Base-by-base conservation (phyloP, 2,329 filamentous ascomycete species). In the Orbilia oligospora region DNA sequence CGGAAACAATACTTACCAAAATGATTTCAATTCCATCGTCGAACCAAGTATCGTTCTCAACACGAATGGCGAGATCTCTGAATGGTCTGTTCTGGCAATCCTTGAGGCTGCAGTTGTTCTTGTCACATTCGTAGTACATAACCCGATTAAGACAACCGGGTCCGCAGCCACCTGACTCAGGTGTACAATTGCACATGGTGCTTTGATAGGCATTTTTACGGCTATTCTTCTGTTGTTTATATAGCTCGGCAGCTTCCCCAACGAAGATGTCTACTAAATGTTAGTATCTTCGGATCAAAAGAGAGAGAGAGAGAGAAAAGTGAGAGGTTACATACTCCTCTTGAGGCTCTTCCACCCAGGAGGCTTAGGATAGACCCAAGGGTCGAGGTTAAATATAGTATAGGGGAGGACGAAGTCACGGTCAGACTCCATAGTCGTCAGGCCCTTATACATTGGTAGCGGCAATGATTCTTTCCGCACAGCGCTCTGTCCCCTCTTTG, bases 121-220 rank as follows among this genome's bases (percentile, higher is more conserved):
- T 89, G 84, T 98, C 93, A 84, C 96, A 99, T 85, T 99, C 96
- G 84, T 97, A 98, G 71, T 97, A 90, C 94, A 98, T 98, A 84
- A 94, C 94, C 80, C 94, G 89, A 84, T 99, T 99, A 83, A 97
- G 92, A 85, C 96, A 99, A 82, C 92, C 89, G 80, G 97, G 93
- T 80, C 90, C 92, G 82, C 96, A 98, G 33, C 73, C 73, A 41
- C 93, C 94, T 68, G 91, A 90, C 67, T 94, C 92, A 5, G 89
- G 87, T 49, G 86, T 90, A 85, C 94, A 97, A 73, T 93, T 90
- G 83, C 94, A 97, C 24, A 73, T 58, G 6, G 68, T 79, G 65
- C 69, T 72, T 27, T 79, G 68, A 49, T 73, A 72, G 9, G 68
- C 69, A 46, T 83, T 90, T 91, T 76, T 91, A 92, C 72, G 90